A percentile compares a stretch with the other conserved stretches of the same genome.
These are phyloP conservation scores for Violaceomyces palustris DNA, from an alignment of 1,284 basidiomycete species.

Conservation along the genomic window DNA sequence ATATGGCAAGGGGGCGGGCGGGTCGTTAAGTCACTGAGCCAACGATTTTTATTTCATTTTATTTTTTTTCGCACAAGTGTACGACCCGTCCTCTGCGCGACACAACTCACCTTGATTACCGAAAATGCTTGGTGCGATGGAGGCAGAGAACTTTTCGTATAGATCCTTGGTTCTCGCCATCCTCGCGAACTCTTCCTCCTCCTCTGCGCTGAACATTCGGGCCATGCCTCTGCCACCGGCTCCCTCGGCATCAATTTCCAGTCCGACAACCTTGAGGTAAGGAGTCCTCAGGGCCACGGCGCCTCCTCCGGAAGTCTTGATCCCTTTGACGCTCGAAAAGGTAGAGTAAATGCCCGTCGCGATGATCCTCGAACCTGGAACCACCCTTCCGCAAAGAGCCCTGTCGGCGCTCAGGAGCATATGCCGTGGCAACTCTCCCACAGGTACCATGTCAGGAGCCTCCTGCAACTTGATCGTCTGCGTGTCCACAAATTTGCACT, in stretches of 20 bases:
- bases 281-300: slow-evolving; percentile 81
- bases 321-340: slow-evolving; percentile 75
- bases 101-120: slow-evolving; percentile 80
- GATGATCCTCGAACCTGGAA: slow-evolving; percentile 88
- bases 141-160: slow-evolving; percentile 88
- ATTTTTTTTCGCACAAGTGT: not conserved
- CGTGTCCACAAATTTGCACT: slow-evolving; percentile 89
- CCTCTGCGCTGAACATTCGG: slow-evolving; percentile 78
- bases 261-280: slow-evolving; percentile 86
- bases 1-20: too few relatives aligned
- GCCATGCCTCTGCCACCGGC: slow-evolving; percentile 63
- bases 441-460: slow-evolving; percentile 98
- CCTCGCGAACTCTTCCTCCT: slow-evolving; percentile 91
- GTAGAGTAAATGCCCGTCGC: slow-evolving; percentile 97
- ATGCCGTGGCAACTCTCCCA: slow-evolving; percentile 93
- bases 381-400: slow-evolving; percentile 54
- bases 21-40: not conserved
- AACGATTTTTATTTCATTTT: not conserved
- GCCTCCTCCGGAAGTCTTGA: slow-evolving; percentile 50
- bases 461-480: slow-evolving; percentile 97
- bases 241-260: slow-evolving; percentile 70
- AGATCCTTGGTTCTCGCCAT: slow-evolving; percentile 84
- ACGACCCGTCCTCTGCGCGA: too few relatives aligned
- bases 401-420: slow-evolving; percentile 84
- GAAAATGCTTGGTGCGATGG: slow-evolving; percentile 94